A percentile compares a stretch with the other conserved stretches of the same genome.
Evolutionary conservation across 306 rosid species (phyloP).

Genomic region (Sesbania bispinosa): DNA sequence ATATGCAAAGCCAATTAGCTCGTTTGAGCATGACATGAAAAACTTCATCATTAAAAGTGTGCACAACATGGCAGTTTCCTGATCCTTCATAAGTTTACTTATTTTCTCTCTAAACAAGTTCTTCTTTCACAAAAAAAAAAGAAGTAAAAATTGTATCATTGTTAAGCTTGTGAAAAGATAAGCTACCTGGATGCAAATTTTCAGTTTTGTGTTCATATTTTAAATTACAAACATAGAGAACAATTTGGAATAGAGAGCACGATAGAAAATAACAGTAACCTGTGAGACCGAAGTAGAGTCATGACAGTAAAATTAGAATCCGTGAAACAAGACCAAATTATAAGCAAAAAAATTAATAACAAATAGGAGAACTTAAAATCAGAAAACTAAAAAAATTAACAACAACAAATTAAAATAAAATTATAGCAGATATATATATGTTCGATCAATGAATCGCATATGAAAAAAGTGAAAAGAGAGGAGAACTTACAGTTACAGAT

Average conservation of each 20-base stretch:
- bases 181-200: not conserved
- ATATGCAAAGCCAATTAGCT: not conserved
- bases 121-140: not conserved
- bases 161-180: not conserved
- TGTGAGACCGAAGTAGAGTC: conserved; percentile 98
- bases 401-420: too few species aligned
- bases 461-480: too few species aligned
- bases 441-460: too few species aligned
- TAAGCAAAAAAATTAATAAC: too few species aligned
- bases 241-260: not conserved
- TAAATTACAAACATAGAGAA: not conserved
- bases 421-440: too few species aligned
- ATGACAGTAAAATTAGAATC: conserved; percentile 79
- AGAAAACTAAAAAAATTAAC: too few species aligned
- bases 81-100: not conserved
- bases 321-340: too few species aligned
- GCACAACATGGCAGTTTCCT: not conserved
- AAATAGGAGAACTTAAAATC: too few species aligned
- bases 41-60: not conserved
- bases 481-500: too few species aligned
- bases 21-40: not conserved
- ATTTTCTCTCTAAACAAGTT: not conserved
- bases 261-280: conserved; percentile 38
- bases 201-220: not conserved
- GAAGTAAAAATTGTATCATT: not conserved